These are phyloP conservation scores for Cercospora sp. DNA, from an alignment of 2,329 filamentous ascomycete genomes.

Conservation along the genomic window DNA sequence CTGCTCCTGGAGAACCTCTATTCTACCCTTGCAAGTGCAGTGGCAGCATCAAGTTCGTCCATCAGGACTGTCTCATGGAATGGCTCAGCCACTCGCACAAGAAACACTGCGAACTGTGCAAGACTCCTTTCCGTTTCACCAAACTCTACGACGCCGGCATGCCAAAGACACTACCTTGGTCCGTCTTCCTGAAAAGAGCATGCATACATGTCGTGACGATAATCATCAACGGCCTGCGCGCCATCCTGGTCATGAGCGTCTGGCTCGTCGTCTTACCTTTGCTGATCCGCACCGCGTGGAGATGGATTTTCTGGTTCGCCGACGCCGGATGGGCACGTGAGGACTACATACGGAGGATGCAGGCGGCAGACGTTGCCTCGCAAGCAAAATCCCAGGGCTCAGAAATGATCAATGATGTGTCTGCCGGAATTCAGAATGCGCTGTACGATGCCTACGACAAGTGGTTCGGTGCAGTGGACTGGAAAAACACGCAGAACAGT, in stretches of 20 bases:
- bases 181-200: constrained; percentile 79
- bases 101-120: constrained; percentile 99
- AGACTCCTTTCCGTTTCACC: constrained; percentile 96
- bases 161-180: constrained; percentile 77
- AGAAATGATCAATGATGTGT: constrained; percentile 10
- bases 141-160: constrained; percentile 95
- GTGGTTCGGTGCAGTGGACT: constrained; percentile 16
- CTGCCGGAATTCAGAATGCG: constrained; percentile 10
- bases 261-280: constrained; percentile 90
- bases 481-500: background rate
- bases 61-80: constrained; percentile 97
- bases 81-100: constrained; percentile 99
- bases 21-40: constrained; percentile 99
- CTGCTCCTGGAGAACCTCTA: constrained; percentile 75
- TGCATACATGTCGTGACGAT: constrained; percentile 63
- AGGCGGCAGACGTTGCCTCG: constrained; percentile 15
- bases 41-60: constrained; percentile 97
- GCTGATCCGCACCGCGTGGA: constrained; percentile 88
- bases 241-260: constrained; percentile 74
- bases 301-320: constrained; percentile 90
- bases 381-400: constrained; percentile 14
- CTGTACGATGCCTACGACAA: constrained; percentile 19
- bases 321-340: constrained; percentile 67
- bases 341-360: constrained; percentile 33
- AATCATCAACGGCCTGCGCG: constrained; percentile 50